These are phyloP conservation scores for Claviceps paspali DNA, from an alignment of 2,329 filamentous ascomycete species.

Conservation along the genomic window DNA sequence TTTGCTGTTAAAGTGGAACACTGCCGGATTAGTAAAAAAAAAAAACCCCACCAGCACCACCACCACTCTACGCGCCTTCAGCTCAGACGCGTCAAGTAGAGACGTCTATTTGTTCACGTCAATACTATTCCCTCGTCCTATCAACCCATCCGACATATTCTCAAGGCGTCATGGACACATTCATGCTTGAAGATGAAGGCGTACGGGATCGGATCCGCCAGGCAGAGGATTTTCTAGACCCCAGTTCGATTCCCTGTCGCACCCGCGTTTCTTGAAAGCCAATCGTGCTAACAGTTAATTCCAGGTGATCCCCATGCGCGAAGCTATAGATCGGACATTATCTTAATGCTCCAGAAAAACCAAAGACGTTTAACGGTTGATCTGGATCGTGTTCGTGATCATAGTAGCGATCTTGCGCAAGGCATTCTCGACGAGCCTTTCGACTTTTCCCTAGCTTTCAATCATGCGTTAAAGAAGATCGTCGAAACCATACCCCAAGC, in stretches of 20 bases:
- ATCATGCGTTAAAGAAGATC: conserved; percentile 77
- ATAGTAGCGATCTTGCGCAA: conserved; percentile 67
- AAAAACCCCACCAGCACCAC: no score
- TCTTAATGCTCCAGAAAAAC: conserved; percentile 57
- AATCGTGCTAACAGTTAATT: neutral
- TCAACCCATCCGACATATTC: no score
- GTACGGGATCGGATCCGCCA: conserved; percentile 70
- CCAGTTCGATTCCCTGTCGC: conserved; percentile 44
- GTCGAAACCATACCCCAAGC: conserved; percentile 66
- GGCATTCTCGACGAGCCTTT: conserved; percentile 74
- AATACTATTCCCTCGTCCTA: no score
- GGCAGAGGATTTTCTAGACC: conserved; percentile 88
- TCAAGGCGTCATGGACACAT: conserved; percentile 56
- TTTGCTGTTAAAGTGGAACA: no score
- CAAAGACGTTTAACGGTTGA: conserved; percentile 53
- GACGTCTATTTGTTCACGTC: no score
- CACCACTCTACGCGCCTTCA: no score
- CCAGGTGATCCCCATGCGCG: conserved; percentile 37
- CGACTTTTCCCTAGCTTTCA: conserved; percentile 77
- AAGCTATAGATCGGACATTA: conserved; percentile 83
- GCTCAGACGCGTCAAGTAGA: no score
- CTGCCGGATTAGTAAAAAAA: no score
- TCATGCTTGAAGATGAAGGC: conserved; percentile 71
- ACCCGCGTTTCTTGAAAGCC: neutral
- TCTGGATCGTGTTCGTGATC: conserved; percentile 81